Base-by-base conservation (phyloP, 306 rosid species). In the Malus sieversii region DNA sequence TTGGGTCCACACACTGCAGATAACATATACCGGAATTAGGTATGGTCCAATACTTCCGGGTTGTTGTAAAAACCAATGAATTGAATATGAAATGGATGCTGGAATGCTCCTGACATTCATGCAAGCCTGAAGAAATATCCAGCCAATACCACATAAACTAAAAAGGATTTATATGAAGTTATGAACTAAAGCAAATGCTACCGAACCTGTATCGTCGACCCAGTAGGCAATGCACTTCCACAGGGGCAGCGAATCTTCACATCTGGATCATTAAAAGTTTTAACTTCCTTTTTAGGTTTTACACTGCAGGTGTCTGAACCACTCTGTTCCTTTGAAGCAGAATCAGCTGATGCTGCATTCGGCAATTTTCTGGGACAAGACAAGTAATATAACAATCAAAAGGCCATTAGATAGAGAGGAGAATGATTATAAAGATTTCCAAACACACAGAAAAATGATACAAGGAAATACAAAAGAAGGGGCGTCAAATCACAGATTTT, bases 1-100 rank as follows among this genome's bases (percentile, higher is more conserved):
- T 79, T 68, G 85, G 70, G 85, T 89, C 97, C 84, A 88, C 97
- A 78, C 99, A 96, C 99, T 96, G 97, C 86, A 85, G 81, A 66
- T 55, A 72, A 67, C 72, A 61, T 44, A 53, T 23, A 52, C 32
- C 11, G 32, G 59, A 32, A 59, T 68, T 46, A 55, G 68, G 38
- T 57, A 60, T 66, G 58, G 14, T 48, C 13, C 77, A 58, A 60
- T 15, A 10, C 10, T 73, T 9, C 10, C 0, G 14, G 58, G 55
- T 72, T 33, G 53, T 8, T 40, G 55, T 16, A 72, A 38, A 58
- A 20, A 72, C 38, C 30, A 52, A 70, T 48, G 29, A 33, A 13
- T 33, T 7, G 22, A 35, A 72, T 33, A 12, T 33, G 51, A 16
- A 32, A 51, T 30, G 45, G 19, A 71, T 30, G 20, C 45, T 51